Conservation (phyloP, 2,329 filamentous ascomycete species). For the Scytalidium sp. region DNA sequence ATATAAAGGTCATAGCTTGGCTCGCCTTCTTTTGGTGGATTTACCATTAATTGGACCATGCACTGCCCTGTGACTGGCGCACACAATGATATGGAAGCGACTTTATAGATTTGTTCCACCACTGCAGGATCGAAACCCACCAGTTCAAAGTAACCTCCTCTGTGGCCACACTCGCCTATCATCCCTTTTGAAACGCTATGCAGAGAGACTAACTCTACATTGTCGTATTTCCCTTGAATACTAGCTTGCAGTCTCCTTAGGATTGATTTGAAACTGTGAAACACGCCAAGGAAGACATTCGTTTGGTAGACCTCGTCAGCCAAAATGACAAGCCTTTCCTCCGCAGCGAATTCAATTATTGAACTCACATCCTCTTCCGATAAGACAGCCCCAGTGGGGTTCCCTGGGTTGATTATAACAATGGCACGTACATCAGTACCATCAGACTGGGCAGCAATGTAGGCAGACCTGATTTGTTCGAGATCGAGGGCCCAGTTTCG, state of each 20-base stretch:
- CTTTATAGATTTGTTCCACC: slow-evolving; percentile 92
- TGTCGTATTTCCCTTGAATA: slow-evolving; percentile 69
- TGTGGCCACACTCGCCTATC: slow-evolving; percentile 95
- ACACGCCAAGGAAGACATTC: slow-evolving; percentile 88
- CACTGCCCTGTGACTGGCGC: slow-evolving; percentile 92
- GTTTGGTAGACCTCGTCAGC: slow-evolving; percentile 98
- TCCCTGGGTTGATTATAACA: slow-evolving; percentile 94
- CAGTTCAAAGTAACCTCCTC: slow-evolving; percentile 93
- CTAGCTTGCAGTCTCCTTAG: slow-evolving; percentile 75
- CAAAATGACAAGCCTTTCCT: slow-evolving; percentile 80
- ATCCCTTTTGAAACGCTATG: slow-evolving; percentile 95
- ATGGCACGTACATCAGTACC: slow-evolving; percentile 85
- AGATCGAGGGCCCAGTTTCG: slow-evolving; percentile 82
- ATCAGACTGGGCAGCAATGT: slow-evolving; percentile 68
- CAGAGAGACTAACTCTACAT: slow-evolving; percentile 81
- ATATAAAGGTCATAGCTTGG: slow-evolving; percentile 79
- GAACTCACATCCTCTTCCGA: slow-evolving; percentile 71
- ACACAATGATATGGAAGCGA: slow-evolving; percentile 91
- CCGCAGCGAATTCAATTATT: slow-evolving; percentile 77
- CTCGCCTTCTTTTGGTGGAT: slow-evolving; percentile 78
- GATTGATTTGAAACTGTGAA: slow-evolving; percentile 88
- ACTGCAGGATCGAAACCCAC: slow-evolving; percentile 80
- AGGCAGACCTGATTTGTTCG: slow-evolving; percentile 64
- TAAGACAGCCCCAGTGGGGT: slow-evolving; percentile 85
- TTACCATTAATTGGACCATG: slow-evolving; percentile 93